Percentiles rank a stretch among this genome's conserved stretches.
Evolutionary conservation across 1,284 basidiomycete species (phyloP).

Genomic region (Afroboletus lepidellus): DNA sequence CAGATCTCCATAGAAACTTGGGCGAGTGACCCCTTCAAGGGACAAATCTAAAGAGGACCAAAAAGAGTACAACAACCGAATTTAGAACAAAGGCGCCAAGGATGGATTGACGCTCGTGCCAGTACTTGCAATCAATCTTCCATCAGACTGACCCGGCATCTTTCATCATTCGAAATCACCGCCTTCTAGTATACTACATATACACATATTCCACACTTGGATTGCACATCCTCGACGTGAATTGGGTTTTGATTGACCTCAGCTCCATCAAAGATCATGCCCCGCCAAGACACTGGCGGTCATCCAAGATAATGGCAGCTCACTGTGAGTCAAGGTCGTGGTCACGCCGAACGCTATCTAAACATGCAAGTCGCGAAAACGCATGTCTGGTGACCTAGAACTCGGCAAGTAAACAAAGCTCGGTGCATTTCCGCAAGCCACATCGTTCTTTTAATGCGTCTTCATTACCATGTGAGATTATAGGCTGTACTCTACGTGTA

Average conservation of each 20-base stretch:
- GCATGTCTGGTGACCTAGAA: neutral
- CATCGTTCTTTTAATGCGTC: conserved; percentile 1
- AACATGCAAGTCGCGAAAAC: neutral
- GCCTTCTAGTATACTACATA: too few relatives aligned
- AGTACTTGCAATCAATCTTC: too few relatives aligned
- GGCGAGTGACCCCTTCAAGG: neutral
- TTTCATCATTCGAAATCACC: too few relatives aligned
- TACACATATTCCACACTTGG: too few relatives aligned
- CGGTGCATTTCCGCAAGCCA: neutral
- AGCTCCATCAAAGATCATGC: too few relatives aligned
- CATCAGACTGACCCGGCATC: too few relatives aligned
- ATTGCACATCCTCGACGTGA: too few relatives aligned
- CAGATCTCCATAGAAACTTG: conserved; percentile 26
- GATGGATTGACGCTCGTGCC: too few relatives aligned
- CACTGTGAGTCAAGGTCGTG: neutral
- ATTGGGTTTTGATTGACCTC: too few relatives aligned
- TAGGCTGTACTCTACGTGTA: conserved; percentile 24
- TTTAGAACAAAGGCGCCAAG: neutral
- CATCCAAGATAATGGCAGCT: neutral
- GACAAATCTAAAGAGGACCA: conserved; percentile 4
- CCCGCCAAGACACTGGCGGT: too few relatives aligned
- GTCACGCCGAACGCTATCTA: neutral
- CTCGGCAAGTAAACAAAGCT: neutral
- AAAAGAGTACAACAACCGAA: conserved; percentile 7
- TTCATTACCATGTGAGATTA: conserved; percentile 25